Conservation (phyloP, 164 flowering plant genomes). For the Paratinospora sagittata region DNA sequence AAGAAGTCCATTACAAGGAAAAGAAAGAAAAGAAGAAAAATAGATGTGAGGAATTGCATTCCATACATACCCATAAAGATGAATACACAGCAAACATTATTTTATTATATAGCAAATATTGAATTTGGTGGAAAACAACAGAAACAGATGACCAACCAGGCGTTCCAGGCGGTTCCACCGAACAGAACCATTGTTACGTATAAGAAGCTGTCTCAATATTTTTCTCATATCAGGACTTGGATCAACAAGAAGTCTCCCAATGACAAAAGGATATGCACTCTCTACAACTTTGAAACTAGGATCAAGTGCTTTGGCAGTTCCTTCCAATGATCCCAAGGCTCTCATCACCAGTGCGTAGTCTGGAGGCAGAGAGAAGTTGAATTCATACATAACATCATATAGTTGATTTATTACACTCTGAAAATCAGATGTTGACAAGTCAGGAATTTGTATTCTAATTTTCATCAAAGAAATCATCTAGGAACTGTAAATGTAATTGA, state of each 20-base stretch:
- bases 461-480: not conserved
- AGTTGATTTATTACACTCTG: constrained; percentile 85
- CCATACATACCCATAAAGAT: not conserved
- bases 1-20: not conserved
- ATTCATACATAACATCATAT: constrained; percentile 90
- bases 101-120: not conserved
- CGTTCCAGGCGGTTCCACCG: constrained; percentile 95
- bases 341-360: constrained; percentile 91
- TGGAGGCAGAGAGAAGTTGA: constrained; percentile 86
- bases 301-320: constrained; percentile 92
- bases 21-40: too few species aligned
- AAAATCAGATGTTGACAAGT: constrained; percentile 15
- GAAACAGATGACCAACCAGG: constrained; percentile 42
- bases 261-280: constrained; percentile 92
- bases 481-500: not conserved
- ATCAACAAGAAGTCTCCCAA: constrained; percentile 83
- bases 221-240: constrained; percentile 96
- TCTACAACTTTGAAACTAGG: constrained; percentile 86
- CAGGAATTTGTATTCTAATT: not conserved
- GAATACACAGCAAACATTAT: too few species aligned
- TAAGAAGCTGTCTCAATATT: constrained; percentile 79
- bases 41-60: not conserved
- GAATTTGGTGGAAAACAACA: constrained; percentile 6
- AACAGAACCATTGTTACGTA: constrained; percentile 81
- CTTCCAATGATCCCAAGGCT: constrained; percentile 93